Evolutionary conservation across 768 basidiomycete genomes (phyloP), one percentile per base, ranked within the genome.

Genomic region (Boletellus ananiceps): DNA sequence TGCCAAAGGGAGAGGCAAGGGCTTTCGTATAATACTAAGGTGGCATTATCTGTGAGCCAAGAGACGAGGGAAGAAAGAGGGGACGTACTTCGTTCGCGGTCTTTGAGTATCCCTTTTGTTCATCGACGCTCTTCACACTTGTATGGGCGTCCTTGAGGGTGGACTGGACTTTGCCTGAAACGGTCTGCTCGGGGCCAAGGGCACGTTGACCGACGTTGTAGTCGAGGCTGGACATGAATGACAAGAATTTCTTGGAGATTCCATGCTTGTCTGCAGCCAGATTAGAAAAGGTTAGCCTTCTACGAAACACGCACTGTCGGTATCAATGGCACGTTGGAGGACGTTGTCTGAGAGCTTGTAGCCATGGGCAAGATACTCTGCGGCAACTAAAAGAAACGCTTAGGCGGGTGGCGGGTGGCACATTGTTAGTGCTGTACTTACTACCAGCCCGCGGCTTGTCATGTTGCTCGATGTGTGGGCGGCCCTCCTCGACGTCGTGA

Each of bases 381-480:
- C 94, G 23, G 88, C 87, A 60, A 96, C 91, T 82, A 63, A 52
- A 49, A 53, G 25, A 3, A 36, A 32, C 21, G 35, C 16, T 59
- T 16, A 48, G 33, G 49, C 32, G 16, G 21, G 44, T 29, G 3
- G 8, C 21, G 13, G 29, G 47, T 27, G 27, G 12, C 19, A 11
- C 37, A 14, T 14, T 15, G 32, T 18, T 12, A 13, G 13, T 33
- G 16, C 1, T 15, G 1, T 6, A 70, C 83, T 59, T 58, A 88
- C 87, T 90, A 39, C 83, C 89, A 15, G 88, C 87, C 27, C 88
- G 74, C 2, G 95, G 95, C 73, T 99, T 99, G 69, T 95, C 93
- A 34, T 83, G 78, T 70, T 96, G 93, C 14, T 87, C 82, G 59
- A 88, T 3, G 73, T 69, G 47, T 61, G 62, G 37, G 19, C 70